phyloP scores from a whole-genome alignment of 495 filamentous ascomycete genomes.

The Cladorrhinum samala region DNA sequence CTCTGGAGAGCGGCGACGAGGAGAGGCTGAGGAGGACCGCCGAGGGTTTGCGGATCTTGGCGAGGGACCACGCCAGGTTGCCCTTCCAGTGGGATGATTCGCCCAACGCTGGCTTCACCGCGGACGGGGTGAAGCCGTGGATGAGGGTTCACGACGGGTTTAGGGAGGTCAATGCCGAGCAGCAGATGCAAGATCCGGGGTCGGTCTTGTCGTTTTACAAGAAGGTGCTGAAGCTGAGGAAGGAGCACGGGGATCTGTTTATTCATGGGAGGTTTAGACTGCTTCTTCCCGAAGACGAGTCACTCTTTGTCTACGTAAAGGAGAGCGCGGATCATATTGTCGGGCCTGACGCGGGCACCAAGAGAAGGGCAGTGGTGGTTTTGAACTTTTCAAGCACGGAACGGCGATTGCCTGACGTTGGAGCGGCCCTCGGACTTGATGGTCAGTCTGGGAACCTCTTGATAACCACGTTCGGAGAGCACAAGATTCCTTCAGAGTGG shows the following conservation, averaged over 20 bases:
- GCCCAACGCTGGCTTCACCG: conserved; percentile 22
- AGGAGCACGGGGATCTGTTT: conserved; percentile 48
- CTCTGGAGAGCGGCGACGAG: conserved; percentile 11
- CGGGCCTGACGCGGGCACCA: no score
- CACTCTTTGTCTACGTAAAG: background rate
- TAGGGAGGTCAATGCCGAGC: conserved; percentile 1
- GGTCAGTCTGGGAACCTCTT: no score
- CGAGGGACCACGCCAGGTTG: conserved; percentile 53
- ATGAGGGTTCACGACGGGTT: background rate
- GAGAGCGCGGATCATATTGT: no score
- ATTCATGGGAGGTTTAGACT: conserved; percentile 54
- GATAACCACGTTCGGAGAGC: no score
- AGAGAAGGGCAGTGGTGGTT: background rate
- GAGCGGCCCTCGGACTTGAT: no score
- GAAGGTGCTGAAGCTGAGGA: conserved; percentile 35
- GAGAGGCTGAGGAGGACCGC: conserved; percentile 33
- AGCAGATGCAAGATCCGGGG: conserved; percentile 29
- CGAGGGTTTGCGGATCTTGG: conserved; percentile 38
- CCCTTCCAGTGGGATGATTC: conserved; percentile 56
- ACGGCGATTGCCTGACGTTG: no score
- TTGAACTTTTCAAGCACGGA: no score
- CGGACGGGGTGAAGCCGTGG: background rate
- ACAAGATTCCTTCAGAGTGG: no score
- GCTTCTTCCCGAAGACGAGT: conserved; percentile 16
- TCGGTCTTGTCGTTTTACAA: conserved; percentile 45